phyloP scores from a whole-genome alignment of 2,329 filamentous ascomycete species.

The Intubia oerlemansii region DNA sequence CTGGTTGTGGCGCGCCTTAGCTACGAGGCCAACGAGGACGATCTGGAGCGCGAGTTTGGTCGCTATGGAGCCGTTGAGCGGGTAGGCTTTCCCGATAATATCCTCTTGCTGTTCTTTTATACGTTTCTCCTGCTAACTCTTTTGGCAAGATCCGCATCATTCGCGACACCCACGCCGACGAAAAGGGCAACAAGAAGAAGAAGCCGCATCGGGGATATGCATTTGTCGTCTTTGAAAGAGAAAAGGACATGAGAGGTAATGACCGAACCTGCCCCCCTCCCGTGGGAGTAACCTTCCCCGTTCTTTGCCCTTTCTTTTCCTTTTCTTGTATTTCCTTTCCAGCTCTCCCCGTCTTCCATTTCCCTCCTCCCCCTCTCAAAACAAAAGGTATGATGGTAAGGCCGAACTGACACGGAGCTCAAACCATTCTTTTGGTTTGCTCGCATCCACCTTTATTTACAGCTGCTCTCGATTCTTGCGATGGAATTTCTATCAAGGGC shows the following conservation, averaged over 20 bases:
- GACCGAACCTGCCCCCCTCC: conserved; percentile 1
- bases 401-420: conserved; percentile 53
- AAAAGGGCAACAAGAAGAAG: conserved; percentile 54
- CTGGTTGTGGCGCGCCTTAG: conserved; percentile 78
- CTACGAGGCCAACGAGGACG: conserved; percentile 74
- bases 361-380: conserved; percentile 14
- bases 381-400: conserved; percentile 30
- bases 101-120: conserved; percentile 2
- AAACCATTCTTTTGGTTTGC: too few relatives aligned
- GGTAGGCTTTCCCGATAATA: conserved; percentile 24
- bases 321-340: too few relatives aligned
- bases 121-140: too few relatives aligned
- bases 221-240: conserved; percentile 90
- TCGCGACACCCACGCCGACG: conserved; percentile 47
- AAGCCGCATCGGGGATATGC: conserved; percentile 79
- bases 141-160: conserved; percentile 71
- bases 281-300: neutral
- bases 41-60: conserved; percentile 83
- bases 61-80: conserved; percentile 88
- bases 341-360: too few relatives aligned
- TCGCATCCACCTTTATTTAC: conserved; percentile 29
- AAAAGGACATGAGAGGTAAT: conserved; percentile 99
- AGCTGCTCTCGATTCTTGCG: conserved; percentile 75
- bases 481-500: conserved; percentile 84
- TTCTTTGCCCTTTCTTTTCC: conserved; percentile 13